Evolutionary conservation across 176 grass and related monocot species (phyloP), one percentile per base, ranked within the genome.

Genomic region (Eremochloa ophiuroides): DNA sequence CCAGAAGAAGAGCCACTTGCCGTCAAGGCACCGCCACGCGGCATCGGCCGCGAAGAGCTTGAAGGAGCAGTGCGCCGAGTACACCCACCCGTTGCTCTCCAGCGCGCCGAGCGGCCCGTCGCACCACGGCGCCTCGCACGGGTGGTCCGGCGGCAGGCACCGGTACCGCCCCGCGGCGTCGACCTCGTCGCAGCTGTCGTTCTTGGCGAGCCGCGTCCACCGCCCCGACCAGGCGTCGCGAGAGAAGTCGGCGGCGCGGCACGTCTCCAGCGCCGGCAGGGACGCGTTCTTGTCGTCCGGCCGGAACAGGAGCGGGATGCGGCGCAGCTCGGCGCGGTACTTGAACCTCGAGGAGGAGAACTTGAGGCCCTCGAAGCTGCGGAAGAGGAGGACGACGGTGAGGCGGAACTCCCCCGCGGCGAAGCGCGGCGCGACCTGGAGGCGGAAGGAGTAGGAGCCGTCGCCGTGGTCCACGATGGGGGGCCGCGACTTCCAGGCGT

Each of bases 1-100:
- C 96, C 96, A 99, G 84, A 99, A 99, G 88, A 99, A 95, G 70
- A 99, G 82, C 96, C 96, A 99, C 76, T 90, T 95, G 68, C 86
- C 86, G 59, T 87, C 74, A 2, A 99, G 93, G 84, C 93, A 99
- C 77, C 62, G 83, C 96, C 96, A 99, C 11, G 96, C 88, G 16
- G 25, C 29, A 2, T 93, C 93, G 76, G 88, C 66, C 13, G 63
- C 66, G 50, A 95, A 99, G 85, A 99, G 80, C 71, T 39, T 88
- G 88, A 99, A 99, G 2, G 93, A 88, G 85, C 96, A 99, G 64
- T 99, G 96, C 39, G 96, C 88, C 18, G 96, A 99, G 87, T 99
- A 99, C 15, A 99, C 96, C 96, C 96, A 99, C 2, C 96, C 96
- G 27, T 99, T 95, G 79, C 96, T 99, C 83, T 99, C 96, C 66